Base-by-base conservation (phyloP, 2,329 filamentous ascomycete genomes). In the Monilinia fructigena region DNA sequence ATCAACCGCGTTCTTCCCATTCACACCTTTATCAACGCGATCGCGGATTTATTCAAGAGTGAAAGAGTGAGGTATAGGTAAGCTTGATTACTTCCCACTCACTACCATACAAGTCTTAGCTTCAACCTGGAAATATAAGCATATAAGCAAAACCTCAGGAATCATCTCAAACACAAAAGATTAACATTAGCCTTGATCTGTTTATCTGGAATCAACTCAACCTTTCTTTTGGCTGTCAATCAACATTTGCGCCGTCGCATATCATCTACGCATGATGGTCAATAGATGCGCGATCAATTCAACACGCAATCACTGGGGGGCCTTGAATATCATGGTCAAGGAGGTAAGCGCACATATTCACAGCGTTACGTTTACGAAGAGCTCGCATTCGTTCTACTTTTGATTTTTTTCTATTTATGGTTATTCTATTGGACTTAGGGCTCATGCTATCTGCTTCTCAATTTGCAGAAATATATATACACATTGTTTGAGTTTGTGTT, bases 281-380 rank as follows among this genome's bases (percentile, higher is more conserved):
- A 68, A 52, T 45, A 70, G 67, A 76, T 76, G 60, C 83, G 85
- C 73, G 85, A 88, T 75, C 77, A 78, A 61, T 86, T 79, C 74
- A 86, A 87, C 74, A 76, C 83, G 70, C 86, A 90, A 78, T 91
- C 90, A 68, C 83, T 93, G 63, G 89, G 89, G 69, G 78, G 56
- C 81, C 82, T 47, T 91, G 56, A 87, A 92, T 75, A 81, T 80
- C 65, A 81, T 81, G 69, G 85, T 93, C 69, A 91, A 91, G 77
- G 81, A 90, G 84, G 89, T 91, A 82, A 64, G 42, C 50, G 55
- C 55, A 56, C 48, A 63, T 53, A 18, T 52, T 40, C 35, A 23
- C 50, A 63, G 8, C 14, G 12, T 60, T 35, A 26, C 26, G 7
- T 65, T 31, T 59, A 12, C 7, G 47, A 31, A 42, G 26, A 20